These are phyloP conservation scores for Silene noctiflora DNA, from an alignment of 179 eudicot species.

Conservation along the genomic window DNA sequence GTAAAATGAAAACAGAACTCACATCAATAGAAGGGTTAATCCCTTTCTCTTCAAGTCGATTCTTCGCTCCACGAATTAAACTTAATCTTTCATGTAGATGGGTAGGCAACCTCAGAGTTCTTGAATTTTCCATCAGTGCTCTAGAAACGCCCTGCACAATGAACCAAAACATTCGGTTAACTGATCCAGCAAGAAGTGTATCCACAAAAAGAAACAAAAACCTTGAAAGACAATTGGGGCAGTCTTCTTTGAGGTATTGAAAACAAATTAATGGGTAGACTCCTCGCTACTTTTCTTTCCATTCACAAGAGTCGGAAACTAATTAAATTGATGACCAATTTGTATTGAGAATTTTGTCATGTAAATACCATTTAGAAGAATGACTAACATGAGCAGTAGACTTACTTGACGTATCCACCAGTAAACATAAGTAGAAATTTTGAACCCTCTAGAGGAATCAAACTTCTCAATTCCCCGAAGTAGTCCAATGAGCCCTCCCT, in stretches of 20 bases:
- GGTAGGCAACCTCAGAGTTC: constrained; percentile 77
- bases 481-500: constrained; percentile 93
- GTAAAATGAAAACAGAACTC: constrained; percentile 29
- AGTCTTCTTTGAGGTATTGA: too few relatives aligned
- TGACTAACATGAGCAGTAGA: not conserved
- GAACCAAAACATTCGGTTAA: not conserved
- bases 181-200: not conserved
- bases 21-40: constrained; percentile 77
- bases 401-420: constrained; percentile 99
- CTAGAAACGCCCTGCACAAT: constrained; percentile 77
- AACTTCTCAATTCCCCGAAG: constrained; percentile 93
- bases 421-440: constrained; percentile 90
- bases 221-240: too few relatives aligned
- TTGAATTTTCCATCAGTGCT: constrained; percentile 74
- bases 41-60: constrained; percentile 69
- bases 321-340: too few relatives aligned
- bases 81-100: constrained; percentile 80
- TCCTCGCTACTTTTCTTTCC: too few relatives aligned
- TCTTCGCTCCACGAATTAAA: constrained; percentile 75
- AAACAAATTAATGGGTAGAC: too few relatives aligned
- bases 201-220: too few relatives aligned
- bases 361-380: not conserved
- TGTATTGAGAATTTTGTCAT: not conserved
- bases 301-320: not conserved
- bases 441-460: constrained; percentile 93